Base-by-base conservation (phyloP, 257 asterid species). In the Lavandula angustifolia region DNA sequence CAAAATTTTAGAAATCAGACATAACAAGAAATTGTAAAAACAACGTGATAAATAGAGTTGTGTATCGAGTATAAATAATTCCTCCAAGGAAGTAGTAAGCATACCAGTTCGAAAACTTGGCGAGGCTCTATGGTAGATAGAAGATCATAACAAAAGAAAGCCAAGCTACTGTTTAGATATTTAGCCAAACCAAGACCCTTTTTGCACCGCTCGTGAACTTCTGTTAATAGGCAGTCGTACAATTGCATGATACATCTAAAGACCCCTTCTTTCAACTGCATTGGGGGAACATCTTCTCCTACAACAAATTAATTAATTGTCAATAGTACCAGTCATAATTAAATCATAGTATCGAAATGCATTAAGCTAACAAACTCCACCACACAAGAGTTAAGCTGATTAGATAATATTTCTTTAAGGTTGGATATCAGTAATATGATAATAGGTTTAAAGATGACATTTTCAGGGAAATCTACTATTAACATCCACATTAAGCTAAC, bases 151-250 rank as follows among this genome's bases (percentile, higher is more conserved):
- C 99, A 94, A 82, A 94, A 94, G 88, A 94, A 94, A 71, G 95
- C 97, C 91, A 94, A 85, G 70, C 95, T 86, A 81, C 97, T 90
- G 82, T 94, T 94, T 60, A 94, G 80, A 78, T 86, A 83, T 76
- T 87, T 94, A 73, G 99, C 96, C 88, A 94, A 79, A 69, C 95
- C 94, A 53, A 88, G 81, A 74, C 99, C 99, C 68, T 87, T 94
- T 75, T 90, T 94, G 85, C 97, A 89, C 57, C 99, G 96, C 75
- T 94, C 99, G 65, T 94, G 99, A 74, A 94, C 99, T 86, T 94
- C 99, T n/a, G 97, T 90, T 68, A 94, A 48, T 69, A 90, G 91
- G 83, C 99, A 94, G 77, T 94, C 99, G 50, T 78, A 94, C 78
- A 94, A 67, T 66, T 94, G 99, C 90, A 90, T 81, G 73, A 94